A percentile compares a stretch with the other conserved stretches of the same genome.
phyloP scores from a whole-genome alignment of 139 green algal species.

The Chlorella vulgaris region DNA sequence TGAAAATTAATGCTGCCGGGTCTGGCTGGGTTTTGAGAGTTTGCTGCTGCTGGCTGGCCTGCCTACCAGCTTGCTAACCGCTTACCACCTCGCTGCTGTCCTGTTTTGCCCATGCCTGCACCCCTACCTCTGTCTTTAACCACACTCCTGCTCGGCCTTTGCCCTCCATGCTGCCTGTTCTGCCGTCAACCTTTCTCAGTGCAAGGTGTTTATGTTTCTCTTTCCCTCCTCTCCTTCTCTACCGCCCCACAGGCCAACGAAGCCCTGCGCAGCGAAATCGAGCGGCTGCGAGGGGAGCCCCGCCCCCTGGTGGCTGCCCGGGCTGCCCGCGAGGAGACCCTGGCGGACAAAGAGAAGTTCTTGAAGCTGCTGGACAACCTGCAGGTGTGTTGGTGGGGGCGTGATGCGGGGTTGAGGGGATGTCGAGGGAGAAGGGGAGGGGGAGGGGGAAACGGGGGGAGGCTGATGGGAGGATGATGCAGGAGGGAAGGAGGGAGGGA shows the following conservation, averaged over 20 bases:
- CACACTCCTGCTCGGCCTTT: not conserved
- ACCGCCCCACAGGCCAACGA: constrained; percentile 47
- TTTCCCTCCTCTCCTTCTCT: not conserved
- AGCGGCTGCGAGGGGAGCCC: constrained; percentile 58
- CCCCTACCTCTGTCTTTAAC: not conserved
- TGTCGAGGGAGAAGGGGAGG: not conserved
- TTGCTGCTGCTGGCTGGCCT: not conserved
- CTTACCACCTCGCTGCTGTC: not conserved
- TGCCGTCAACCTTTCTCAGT: too few relatives aligned
- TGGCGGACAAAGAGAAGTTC: constrained; percentile 69
- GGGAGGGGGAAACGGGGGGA: too few relatives aligned
- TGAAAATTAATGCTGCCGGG: not conserved
- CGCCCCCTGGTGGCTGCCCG: constrained; percentile 68
- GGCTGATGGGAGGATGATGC: too few relatives aligned
- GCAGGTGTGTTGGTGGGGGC: constrained; percentile 37
- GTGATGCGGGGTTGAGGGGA: not conserved
- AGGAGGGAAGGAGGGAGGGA: too few relatives aligned
- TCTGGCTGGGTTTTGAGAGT: not conserved
- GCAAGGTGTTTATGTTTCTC: not conserved
- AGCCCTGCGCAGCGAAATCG: constrained; percentile 53
- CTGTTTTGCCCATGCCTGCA: not conserved
- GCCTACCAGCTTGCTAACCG: not conserved
- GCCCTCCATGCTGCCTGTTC: too few relatives aligned
- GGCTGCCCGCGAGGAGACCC: constrained; percentile 43
- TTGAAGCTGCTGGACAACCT: constrained; percentile 69